phyloP scores from a whole-genome alignment of 139 green algal genomes.

The Yamagishiella unicocca region DNA sequence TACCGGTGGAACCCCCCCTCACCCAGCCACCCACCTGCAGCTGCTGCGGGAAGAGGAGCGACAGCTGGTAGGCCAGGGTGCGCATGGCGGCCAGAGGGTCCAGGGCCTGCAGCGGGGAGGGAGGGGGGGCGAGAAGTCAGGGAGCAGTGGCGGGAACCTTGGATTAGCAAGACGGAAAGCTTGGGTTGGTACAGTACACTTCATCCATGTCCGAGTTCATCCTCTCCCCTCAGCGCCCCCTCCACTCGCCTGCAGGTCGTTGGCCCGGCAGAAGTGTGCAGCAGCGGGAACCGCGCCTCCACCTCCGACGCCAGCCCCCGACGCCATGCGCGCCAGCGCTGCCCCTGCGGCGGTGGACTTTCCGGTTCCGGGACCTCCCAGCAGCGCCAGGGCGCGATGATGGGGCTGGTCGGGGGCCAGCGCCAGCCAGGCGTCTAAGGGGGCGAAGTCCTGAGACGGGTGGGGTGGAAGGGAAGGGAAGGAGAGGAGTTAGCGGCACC shows the following conservation, averaged over 20 bases:
- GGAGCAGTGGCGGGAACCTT: too few relatives aligned
- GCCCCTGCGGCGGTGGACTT: conserved; percentile 17
- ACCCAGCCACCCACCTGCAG: too few relatives aligned
- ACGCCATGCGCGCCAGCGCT: neutral
- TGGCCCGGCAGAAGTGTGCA: conserved; percentile 18
- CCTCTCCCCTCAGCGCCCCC: too few relatives aligned
- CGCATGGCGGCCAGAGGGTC: conserved; percentile 6
- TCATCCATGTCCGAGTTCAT: too few relatives aligned
- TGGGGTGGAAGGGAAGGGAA: neutral
- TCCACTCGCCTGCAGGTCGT: conserved; percentile 19
- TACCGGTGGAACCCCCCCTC: too few relatives aligned
- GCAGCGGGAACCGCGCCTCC: neutral
- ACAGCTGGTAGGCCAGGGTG: conserved; percentile 20
- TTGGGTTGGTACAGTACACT: too few relatives aligned
- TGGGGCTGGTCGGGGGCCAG: neutral
- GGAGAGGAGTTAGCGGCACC: too few relatives aligned
- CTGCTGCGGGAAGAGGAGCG: conserved; percentile 2
- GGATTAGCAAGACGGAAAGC: too few relatives aligned
- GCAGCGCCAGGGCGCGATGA: conserved; percentile 2
- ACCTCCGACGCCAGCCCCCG: neutral
- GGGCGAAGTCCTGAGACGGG: neutral
- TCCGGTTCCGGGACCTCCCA: neutral
- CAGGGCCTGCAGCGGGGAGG: neutral
- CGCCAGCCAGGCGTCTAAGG: conserved; percentile 3
- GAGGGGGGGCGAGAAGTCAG: neutral